A percentile compares a stretch with the other conserved stretches of the same genome.
phyloP scores from a whole-genome alignment of 352 stramenopile species.

The Phytopythium vexans region DNA sequence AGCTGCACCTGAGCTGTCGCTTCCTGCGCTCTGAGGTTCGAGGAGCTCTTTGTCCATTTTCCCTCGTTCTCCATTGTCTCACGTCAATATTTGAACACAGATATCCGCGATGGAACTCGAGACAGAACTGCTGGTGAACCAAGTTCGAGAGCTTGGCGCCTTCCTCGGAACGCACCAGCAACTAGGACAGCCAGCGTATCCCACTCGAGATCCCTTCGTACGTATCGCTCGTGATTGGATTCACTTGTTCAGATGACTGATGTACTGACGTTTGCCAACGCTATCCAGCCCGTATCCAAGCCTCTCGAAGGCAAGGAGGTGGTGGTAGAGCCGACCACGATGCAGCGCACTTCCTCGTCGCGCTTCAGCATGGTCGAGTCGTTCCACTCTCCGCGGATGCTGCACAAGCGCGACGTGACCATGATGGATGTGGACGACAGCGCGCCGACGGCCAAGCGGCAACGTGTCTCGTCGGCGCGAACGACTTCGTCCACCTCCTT shows the following conservation, averaged over 20 bases:
- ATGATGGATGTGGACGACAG: conserved; percentile 20
- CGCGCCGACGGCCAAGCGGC: conserved; percentile 32
- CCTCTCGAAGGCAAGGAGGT: conserved; percentile 43
- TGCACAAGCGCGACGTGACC: conserved; percentile 32
- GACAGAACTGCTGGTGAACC: conserved; percentile 55
- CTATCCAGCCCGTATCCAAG: conserved; percentile 15
- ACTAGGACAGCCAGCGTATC: conserved; percentile 1
- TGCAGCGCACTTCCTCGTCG: conserved; percentile 20
- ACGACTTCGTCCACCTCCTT: conserved; percentile 11
- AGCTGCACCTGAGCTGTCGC: conserved; percentile 42
- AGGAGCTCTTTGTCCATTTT: too few relatives aligned
- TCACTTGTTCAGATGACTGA: neutral
- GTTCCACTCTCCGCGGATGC: conserved; percentile 16
- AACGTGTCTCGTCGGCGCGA: conserved; percentile 33
- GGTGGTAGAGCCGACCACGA: conserved; percentile 13
- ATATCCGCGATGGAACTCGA: conserved; percentile 52
- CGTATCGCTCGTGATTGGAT: neutral
- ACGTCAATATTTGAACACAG: too few relatives aligned
- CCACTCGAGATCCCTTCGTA: conserved; percentile 8
- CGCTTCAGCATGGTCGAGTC: conserved; percentile 41
- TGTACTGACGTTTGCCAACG: neutral
- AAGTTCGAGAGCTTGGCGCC: conserved; percentile 51
- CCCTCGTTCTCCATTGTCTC: too few relatives aligned
- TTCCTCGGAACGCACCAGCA: conserved; percentile 51
- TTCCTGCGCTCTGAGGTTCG: conserved; percentile 50